Evolutionary conservation across 495 filamentous ascomycete species (phyloP).

Genomic region (Penicillium paxilli): DNA sequence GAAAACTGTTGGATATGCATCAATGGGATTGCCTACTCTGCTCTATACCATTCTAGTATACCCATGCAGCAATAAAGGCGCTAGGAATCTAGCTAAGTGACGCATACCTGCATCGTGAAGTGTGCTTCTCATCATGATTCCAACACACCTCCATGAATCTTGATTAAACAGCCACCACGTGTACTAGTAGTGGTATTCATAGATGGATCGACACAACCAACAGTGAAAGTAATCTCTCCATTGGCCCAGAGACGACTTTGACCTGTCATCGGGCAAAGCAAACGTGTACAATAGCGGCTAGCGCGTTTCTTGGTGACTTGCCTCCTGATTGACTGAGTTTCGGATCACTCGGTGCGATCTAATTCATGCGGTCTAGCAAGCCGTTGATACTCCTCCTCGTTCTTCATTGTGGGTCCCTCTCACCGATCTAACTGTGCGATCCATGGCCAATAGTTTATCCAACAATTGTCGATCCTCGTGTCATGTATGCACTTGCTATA

Average conservation of each 20-base stretch:
- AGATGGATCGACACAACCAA: no score
- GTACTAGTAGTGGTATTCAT: not conserved
- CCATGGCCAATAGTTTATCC: not conserved
- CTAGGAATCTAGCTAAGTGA: not conserved
- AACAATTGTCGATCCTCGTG: conserved; percentile 15
- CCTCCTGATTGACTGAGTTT: conserved; percentile 10
- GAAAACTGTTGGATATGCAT: not conserved
- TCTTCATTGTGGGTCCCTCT: not conserved
- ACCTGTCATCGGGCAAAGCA: not conserved
- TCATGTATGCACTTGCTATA: not conserved
- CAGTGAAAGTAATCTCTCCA: not conserved
- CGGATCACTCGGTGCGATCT: not conserved
- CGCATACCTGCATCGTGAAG: no score
- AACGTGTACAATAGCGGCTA: conserved; percentile 4
- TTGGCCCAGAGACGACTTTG: not conserved
- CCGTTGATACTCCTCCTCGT: conserved; percentile 4
- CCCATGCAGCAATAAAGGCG: not conserved
- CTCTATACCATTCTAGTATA: not conserved
- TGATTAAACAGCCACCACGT: not conserved
- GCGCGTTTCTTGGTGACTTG: conserved; percentile 2
- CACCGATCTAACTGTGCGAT: not conserved
- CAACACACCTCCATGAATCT: not conserved
- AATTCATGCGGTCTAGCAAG: not conserved
- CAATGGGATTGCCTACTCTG: no score
- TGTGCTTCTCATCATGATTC: no score